A percentile compares a stretch with the other conserved stretches of the same genome.
Evolutionary conservation across 208 protist genomes (phyloP).

Genomic region (Crithidia expoeki): DNA sequence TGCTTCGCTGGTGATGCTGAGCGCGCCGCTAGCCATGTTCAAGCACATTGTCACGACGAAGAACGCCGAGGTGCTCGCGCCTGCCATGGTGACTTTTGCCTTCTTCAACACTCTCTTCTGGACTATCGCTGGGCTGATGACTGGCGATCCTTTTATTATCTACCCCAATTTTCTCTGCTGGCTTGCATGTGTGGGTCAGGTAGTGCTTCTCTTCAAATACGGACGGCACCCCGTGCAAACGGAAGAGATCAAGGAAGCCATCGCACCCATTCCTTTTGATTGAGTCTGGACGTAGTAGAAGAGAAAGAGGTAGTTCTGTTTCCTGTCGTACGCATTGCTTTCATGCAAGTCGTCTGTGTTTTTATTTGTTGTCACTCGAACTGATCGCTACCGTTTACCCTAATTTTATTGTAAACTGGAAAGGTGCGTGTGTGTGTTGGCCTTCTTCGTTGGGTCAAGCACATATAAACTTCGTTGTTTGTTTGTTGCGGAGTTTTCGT

Average conservation of each 20-base stretch:
- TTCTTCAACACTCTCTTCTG: constrained; percentile 65
- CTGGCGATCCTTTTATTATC: constrained; percentile 47
- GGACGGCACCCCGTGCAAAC: constrained; percentile 28
- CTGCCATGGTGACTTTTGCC: constrained; percentile 57
- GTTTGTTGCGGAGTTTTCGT: no score
- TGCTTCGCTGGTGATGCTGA: constrained; percentile 57
- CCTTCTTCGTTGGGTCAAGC: no score
- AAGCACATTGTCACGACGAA: constrained; percentile 59
- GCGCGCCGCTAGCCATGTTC: constrained; percentile 51
- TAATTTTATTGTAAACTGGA: no score
- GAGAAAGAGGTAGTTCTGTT: no score
- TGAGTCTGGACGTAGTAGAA: no score
- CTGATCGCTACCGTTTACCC: no score
- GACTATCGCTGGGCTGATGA: constrained; percentile 55
- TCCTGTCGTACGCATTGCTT: no score
- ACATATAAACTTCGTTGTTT: no score
- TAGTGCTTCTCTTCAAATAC: constrained; percentile 55
- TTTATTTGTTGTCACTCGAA: no score
- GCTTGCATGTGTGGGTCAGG: constrained; percentile 41
- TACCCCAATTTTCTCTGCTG: constrained; percentile 46
- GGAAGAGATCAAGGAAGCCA: constrained; percentile 40
- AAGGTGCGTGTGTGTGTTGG: no score
- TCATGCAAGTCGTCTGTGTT: no score
- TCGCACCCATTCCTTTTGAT: constrained; percentile 53
- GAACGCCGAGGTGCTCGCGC: constrained; percentile 58